These are phyloP conservation scores for Fusarium devonianum DNA, from an alignment of 2,329 filamentous ascomycete genomes.

Conservation along the genomic window DNA sequence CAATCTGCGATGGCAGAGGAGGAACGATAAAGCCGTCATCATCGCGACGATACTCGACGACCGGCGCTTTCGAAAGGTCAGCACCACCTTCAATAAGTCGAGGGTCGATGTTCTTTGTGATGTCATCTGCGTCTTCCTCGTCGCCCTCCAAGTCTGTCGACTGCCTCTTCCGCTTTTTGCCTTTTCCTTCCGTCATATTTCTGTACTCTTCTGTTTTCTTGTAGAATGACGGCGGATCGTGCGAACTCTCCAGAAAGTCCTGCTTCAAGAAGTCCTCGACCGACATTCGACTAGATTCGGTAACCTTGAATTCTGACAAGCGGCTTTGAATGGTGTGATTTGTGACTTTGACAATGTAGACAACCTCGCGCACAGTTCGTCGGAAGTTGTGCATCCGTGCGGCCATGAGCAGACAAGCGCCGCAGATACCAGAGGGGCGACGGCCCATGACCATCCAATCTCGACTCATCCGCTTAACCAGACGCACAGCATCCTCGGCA, in stretches of 20 bases:
- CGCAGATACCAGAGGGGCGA: constrained; percentile 91
- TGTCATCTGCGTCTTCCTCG: constrained; percentile 25
- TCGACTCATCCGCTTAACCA: constrained; percentile 90
- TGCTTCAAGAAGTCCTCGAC: constrained; percentile 83
- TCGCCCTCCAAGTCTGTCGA: constrained; percentile 44
- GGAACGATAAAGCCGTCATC: constrained; percentile 75
- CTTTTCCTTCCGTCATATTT: constrained; percentile 59
- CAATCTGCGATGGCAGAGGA: constrained; percentile 52
- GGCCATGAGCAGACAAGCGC: constrained; percentile 91
- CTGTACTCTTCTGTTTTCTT: constrained; percentile 68
- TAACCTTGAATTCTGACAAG: constrained; percentile 88
- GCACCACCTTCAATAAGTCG: constrained; percentile 43
- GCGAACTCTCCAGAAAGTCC: constrained; percentile 74
- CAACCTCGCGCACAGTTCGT: constrained; percentile 88
- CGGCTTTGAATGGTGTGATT: constrained; percentile 92
- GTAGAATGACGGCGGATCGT: constrained; percentile 86
- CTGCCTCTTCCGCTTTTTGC: constrained; percentile 54
- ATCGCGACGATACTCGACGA: constrained; percentile 58
- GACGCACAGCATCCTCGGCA: constrained; percentile 83
- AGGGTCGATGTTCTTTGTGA: constrained; percentile 16
- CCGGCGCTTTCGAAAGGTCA: constrained; percentile 46
- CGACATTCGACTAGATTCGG: constrained; percentile 82
- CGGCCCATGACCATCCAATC: constrained; percentile 98
- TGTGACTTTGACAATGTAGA: constrained; percentile 98
- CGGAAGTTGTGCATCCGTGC: constrained; percentile 99